phyloP scores from a whole-genome alignment of 2,329 filamentous ascomycete species.

The Cyclaneusma minus region DNA sequence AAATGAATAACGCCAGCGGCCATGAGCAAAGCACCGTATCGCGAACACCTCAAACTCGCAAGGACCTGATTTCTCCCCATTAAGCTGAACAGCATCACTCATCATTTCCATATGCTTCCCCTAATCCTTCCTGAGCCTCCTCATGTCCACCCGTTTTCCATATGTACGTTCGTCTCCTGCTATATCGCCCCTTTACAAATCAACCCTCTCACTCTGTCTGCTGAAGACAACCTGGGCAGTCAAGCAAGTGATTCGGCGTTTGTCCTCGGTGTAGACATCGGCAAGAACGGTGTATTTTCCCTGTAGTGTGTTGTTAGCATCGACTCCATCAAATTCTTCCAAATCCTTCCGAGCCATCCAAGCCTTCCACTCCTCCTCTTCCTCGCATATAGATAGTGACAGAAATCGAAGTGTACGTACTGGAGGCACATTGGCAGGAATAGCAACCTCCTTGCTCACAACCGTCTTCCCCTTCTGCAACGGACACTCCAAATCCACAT shows the following conservation, averaged over 20 bases:
- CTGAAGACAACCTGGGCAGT: conserved; percentile 56
- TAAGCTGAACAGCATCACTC: too few relatives aligned
- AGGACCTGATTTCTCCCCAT: too few relatives aligned
- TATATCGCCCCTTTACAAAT: too few relatives aligned
- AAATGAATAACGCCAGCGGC: too few relatives aligned
- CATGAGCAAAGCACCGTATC: too few relatives aligned
- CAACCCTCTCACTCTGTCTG: conserved; percentile 10
- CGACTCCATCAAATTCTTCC: conserved; percentile 1
- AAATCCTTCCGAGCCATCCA: background rate
- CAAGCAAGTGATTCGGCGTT: conserved; percentile 71
- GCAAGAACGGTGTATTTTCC: conserved; percentile 83
- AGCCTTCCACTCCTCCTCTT: too few relatives aligned
- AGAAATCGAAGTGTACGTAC: conserved; percentile 51
- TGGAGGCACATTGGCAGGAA: conserved; percentile 77
- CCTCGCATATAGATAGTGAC: background rate
- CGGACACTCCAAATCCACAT: conserved; percentile 82
- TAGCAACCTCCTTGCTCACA: conserved; percentile 66
- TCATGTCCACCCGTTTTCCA: too few relatives aligned
- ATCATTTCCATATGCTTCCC: too few relatives aligned
- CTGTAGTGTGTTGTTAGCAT: conserved; percentile 28
- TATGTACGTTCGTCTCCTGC: too few relatives aligned
- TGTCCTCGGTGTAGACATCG: conserved; percentile 63
- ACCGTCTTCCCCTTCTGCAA: conserved; percentile 62
- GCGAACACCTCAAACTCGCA: too few relatives aligned
- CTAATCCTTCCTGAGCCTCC: too few relatives aligned